A percentile compares a stretch with the other conserved stretches of the same genome.
Evolutionary conservation across 2,329 filamentous ascomycete species (phyloP).

Genomic region (Massarina eburnea): DNA sequence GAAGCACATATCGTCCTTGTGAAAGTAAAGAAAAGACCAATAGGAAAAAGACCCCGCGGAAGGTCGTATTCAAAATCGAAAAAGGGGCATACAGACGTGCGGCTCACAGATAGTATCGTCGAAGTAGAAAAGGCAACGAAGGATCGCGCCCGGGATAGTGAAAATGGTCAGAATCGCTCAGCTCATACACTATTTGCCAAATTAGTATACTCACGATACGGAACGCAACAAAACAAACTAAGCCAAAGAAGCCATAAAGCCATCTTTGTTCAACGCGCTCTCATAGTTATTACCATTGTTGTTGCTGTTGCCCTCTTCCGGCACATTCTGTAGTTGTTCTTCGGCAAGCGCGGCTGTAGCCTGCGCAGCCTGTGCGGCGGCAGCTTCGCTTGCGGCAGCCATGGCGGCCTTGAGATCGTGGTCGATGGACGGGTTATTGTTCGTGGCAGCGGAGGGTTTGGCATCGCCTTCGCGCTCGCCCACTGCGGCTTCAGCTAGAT

Average conservation of each 20-base stretch:
- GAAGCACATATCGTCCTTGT: neutral
- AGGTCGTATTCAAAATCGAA: too few species aligned
- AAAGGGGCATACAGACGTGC: neutral
- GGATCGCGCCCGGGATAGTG: neutral
- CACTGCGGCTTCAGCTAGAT: slow-evolving; percentile 43
- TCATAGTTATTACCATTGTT: slow-evolving; percentile 14
- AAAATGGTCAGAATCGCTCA: neutral
- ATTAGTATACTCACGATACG: too few species aligned
- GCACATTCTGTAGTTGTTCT: slow-evolving; percentile 24
- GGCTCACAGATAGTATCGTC: neutral
- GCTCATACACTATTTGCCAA: neutral
- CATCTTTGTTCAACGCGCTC: slow-evolving; percentile 10
- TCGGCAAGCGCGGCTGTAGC: slow-evolving; percentile 40
- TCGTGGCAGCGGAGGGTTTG: slow-evolving; percentile 19
- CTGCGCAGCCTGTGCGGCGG: slow-evolving; percentile 37
- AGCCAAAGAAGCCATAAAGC: slow-evolving; percentile 2
- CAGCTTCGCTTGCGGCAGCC: slow-evolving; percentile 40
- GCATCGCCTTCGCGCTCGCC: slow-evolving; percentile 38
- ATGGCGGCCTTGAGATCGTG: slow-evolving; percentile 41
- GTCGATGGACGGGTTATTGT: slow-evolving; percentile 23
- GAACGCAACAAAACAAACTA: neutral
- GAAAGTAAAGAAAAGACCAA: too few species aligned
- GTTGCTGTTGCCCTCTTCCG: slow-evolving; percentile 4
- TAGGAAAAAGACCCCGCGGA: too few species aligned
- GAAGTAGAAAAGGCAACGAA: neutral